Evolutionary conservation across 179 eudicot genomes (phyloP), one percentile per base, ranked within the genome.

Genomic region (Actinidia polygama): DNA sequence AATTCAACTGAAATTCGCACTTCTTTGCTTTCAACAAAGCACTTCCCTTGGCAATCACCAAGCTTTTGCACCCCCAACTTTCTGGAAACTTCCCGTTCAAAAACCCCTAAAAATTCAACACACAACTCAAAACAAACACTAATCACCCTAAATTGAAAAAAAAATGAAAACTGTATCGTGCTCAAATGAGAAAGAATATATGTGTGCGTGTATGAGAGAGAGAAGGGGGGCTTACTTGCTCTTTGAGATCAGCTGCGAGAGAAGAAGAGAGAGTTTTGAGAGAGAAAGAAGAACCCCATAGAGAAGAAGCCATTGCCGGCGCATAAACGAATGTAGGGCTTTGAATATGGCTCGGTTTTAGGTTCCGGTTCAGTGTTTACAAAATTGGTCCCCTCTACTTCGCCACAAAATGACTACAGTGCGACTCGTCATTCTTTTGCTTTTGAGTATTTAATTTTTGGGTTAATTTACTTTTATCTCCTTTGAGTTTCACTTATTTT

Each of bases 1-100:
- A 93, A 84, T 84, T 89, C 81, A 92, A 30, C 73, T 85, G 88
- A 79, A 90, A 78, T 11, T 26, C 79, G 70, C n/a, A n/a, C 54
- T 58, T 80, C 67, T 71, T 73, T 23, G 71, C 49, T 36, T 10
- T 46, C 36, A 72, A 30, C 46, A 83, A 62, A 44, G 78, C 74
- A 73, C 23, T 84, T 58, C 86, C 87, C 40, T 64, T 79, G 30
- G 55, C 62, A 36, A 74, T 54, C 55, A 67, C 82, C 54, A 55
- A n/a, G 24, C 80, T 73, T 82, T 83, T 89, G 72, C 86, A 84
- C 44, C 86, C 87, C 61, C 89, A 69, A 75, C 88, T 80, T 36
- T 82, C 86, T 6, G 89, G 64, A 72, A 40, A 82, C 78, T 66
- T 44, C 53, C 85, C 80, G 66, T 61, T n/a, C 53, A 64, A 59